Evolutionary conservation across 805 yeast genomes (phyloP).

Genomic region (Sugiyamaella valdiviana): DNA sequence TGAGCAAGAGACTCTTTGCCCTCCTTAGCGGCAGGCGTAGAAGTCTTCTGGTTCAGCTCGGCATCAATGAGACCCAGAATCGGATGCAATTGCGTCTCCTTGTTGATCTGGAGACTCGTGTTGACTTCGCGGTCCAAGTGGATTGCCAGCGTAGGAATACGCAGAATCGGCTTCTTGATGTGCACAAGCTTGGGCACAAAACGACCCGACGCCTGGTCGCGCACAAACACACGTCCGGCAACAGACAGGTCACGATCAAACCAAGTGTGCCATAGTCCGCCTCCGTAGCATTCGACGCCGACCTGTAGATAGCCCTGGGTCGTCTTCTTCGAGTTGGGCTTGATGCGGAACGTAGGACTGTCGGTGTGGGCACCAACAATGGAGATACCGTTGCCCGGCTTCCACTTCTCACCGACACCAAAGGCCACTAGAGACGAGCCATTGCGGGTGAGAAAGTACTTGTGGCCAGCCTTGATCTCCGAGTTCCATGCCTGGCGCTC

Average conservation of each 20-base stretch:
- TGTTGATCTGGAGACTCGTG: constrained; percentile 78
- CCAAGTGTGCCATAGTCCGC: constrained; percentile 96
- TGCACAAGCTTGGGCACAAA: constrained; percentile 65
- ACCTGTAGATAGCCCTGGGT: constrained; percentile 68
- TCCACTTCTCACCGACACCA: constrained; percentile 66
- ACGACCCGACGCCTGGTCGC: constrained; percentile 39
- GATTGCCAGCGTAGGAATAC: constrained; percentile 92
- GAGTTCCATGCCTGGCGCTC: constrained; percentile 71
- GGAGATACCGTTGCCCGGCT: constrained; percentile 74
- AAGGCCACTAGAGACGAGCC: constrained; percentile 86
- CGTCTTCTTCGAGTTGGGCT: constrained; percentile 70
- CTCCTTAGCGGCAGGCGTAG: constrained; percentile 17
- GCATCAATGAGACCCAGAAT: constrained; percentile 59
- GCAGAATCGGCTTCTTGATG: constrained; percentile 72
- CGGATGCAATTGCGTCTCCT: constrained; percentile 80
- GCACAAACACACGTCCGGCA: constrained; percentile 86
- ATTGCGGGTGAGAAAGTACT: constrained; percentile 84
- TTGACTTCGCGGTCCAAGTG: constrained; percentile 77
- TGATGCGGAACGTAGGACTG: constrained; percentile 84
- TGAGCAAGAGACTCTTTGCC: constrained; percentile 28
- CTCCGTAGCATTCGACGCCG: constrained; percentile 93
- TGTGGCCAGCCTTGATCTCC: constrained; percentile 46
- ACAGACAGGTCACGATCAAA: constrained; percentile 87
- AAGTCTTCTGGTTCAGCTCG: constrained; percentile 31
- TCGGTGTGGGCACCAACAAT: constrained; percentile 96